Evolutionary conservation across 768 basidiomycete species (phyloP).

Genomic region (Collybia mongolica): DNA sequence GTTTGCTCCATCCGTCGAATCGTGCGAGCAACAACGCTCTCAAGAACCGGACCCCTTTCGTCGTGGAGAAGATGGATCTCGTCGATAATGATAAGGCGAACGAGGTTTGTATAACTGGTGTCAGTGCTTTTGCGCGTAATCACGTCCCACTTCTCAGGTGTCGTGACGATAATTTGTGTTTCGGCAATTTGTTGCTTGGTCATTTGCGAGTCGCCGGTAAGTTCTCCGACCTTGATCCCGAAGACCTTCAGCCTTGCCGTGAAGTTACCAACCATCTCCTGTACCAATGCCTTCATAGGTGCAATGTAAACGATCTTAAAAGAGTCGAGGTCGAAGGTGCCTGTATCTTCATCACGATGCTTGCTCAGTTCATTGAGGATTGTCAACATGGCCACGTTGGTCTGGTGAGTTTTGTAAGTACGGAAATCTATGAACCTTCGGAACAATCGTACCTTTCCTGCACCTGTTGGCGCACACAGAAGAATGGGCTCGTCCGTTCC

Average conservation of each 20-base stretch:
- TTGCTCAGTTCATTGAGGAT: slow-evolving; percentile 90
- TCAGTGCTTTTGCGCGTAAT: slow-evolving; percentile 98
- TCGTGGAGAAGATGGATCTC: slow-evolving; percentile 98
- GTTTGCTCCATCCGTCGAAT: slow-evolving; percentile 96
- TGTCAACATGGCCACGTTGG: slow-evolving; percentile 95
- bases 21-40: slow-evolving; percentile 86
- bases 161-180: slow-evolving; percentile 97
- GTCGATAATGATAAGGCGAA: slow-evolving; percentile 94
- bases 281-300: slow-evolving; percentile 98
- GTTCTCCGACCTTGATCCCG: slow-evolving; percentile 87
- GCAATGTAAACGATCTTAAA: slow-evolving; percentile 99
- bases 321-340: slow-evolving; percentile 76
- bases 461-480: slow-evolving; percentile 97
- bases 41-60: slow-evolving; percentile 95
- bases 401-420: slow-evolving; percentile 47
- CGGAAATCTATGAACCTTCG: background rate
- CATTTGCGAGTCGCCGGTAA: slow-evolving; percentile 97
- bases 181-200: slow-evolving; percentile 97
- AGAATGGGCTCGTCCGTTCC: slow-evolving; percentile 93
- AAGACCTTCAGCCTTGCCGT: slow-evolving; percentile 63
- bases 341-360: slow-evolving; percentile 80
- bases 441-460: slow-evolving; percentile 82
- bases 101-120: slow-evolving; percentile 94
- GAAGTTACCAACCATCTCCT: slow-evolving; percentile 98
- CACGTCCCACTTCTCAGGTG: slow-evolving; percentile 99